Percentiles rank a stretch among this genome's conserved stretches.
phyloP scores from a whole-genome alignment of 495 filamentous ascomycete species.

The Usnea hakonensis region DNA sequence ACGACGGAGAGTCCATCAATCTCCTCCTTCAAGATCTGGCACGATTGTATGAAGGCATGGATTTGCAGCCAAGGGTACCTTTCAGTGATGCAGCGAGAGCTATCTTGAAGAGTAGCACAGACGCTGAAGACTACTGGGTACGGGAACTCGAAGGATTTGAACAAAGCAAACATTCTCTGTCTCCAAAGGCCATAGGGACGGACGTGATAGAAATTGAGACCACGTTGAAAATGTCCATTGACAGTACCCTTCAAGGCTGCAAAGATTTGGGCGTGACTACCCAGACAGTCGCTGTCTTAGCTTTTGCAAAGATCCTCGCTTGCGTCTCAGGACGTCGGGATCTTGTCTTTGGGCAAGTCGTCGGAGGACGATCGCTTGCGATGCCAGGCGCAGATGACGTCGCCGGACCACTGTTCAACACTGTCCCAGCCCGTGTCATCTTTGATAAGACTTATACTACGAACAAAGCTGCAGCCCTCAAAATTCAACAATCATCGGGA shows the following conservation, averaged over 20 bases:
- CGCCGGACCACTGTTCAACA: conserved; percentile 88
- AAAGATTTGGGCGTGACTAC: conserved; percentile 22
- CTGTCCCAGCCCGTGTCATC: conserved; percentile 58
- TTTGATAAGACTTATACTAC: conserved; percentile 25
- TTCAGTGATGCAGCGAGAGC: conserved; percentile 20
- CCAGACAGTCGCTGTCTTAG: conserved; percentile 25
- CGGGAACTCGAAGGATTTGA: conserved; percentile 18
- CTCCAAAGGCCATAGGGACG: background rate
- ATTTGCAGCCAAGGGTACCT: conserved; percentile 1
- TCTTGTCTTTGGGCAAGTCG: conserved; percentile 38
- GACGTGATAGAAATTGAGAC: background rate
- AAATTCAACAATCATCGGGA: conserved; percentile 21
- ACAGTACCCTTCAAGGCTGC: conserved; percentile 11
- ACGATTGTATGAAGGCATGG: background rate
- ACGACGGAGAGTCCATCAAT: conserved; percentile 66
- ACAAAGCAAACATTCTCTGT: background rate
- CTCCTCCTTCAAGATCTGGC: conserved; percentile 47
- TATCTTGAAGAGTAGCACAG: conserved; percentile 9
- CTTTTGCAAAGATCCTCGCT: conserved; percentile 23
- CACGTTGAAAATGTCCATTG: conserved; percentile 17
- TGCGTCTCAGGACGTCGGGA: conserved; percentile 19
- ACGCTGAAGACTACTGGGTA: conserved; percentile 38
- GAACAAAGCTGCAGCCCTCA: conserved; percentile 5
- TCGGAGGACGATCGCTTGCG: conserved; percentile 62
- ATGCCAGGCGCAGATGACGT: conserved; percentile 57